Conservation (phyloP, 2,329 filamentous ascomycete species). For the Neopestalotiopsis clavispora region DNA sequence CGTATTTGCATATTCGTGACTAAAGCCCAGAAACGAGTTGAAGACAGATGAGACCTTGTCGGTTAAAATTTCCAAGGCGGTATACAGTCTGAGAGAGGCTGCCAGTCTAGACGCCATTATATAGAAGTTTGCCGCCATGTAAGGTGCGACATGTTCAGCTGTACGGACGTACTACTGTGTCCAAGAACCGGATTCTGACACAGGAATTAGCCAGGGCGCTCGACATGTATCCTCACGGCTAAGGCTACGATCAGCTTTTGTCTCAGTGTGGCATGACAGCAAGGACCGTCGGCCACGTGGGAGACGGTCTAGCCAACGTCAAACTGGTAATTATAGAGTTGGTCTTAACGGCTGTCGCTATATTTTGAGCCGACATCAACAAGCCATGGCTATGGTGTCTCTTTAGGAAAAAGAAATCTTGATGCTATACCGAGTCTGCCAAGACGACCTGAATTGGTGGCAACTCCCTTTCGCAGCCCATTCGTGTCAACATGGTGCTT, state of each 20-base stretch:
- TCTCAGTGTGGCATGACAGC: neutral
- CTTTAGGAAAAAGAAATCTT: neutral
- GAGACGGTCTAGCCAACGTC: neutral
- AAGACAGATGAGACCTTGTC: neutral
- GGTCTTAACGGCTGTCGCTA: neutral
- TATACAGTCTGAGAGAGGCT: neutral
- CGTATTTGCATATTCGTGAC: neutral
- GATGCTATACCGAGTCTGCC: neutral
- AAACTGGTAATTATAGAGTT: neutral
- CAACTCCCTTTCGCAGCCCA: neutral
- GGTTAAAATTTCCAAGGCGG: neutral
- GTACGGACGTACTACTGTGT: neutral
- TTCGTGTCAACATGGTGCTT: neutral
- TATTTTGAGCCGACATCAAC: neutral
- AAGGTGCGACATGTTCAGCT: neutral
- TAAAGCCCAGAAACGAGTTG: neutral
- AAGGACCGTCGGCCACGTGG: neutral
- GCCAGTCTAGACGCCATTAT: neutral
- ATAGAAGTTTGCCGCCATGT: neutral
- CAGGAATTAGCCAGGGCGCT: neutral
- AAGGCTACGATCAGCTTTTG: neutral
- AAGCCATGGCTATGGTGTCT: neutral
- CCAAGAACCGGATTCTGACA: neutral
- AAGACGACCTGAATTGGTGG: neutral
- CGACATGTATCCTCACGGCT: neutral